Conservation (phyloP, 257 asterid genomes). For the Phtheirospermum japonicum region DNA sequence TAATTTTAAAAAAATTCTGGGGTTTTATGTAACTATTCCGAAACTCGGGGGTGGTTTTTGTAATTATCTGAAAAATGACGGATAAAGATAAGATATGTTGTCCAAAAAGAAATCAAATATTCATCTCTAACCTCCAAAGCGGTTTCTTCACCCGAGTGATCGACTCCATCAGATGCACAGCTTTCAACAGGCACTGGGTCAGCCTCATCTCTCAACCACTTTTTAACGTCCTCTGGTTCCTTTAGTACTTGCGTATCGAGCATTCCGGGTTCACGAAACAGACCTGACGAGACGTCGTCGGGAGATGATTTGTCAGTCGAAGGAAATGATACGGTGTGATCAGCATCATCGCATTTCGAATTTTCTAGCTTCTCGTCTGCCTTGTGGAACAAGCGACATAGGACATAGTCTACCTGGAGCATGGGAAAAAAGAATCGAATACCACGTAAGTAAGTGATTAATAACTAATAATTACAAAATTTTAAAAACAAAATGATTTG, state of each 20-base stretch:
- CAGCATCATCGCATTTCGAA: conserved; percentile 45
- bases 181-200: conserved; percentile 35
- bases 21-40: neutral
- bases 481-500: neutral
- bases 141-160: conserved; percentile 40
- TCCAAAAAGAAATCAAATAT: conserved; percentile 3
- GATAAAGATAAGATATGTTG: neutral
- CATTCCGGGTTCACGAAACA: conserved; percentile 41
- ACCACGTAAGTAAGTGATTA: conserved; percentile 13
- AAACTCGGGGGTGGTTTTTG: neutral
- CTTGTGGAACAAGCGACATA: conserved; percentile 73
- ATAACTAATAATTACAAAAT: neutral
- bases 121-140: conserved; percentile 37
- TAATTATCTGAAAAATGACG: conserved; percentile 10
- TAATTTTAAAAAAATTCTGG: neutral
- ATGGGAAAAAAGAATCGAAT: conserved; percentile 17
- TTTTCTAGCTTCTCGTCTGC: conserved; percentile 43
- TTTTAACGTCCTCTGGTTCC: conserved; percentile 40
- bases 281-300: conserved; percentile 50
- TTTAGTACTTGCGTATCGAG: conserved; percentile 30
- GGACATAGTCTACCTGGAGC: conserved; percentile 61
- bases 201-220: conserved; percentile 33
- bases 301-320: conserved; percentile 52
- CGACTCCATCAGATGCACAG: conserved; percentile 38
- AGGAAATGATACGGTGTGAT: conserved; percentile 41